Percentiles rank a stretch among this genome's conserved stretches.
These are phyloP conservation scores for Didymella pomorum DNA, from an alignment of 2,329 filamentous ascomycete species.

Conservation along the genomic window DNA sequence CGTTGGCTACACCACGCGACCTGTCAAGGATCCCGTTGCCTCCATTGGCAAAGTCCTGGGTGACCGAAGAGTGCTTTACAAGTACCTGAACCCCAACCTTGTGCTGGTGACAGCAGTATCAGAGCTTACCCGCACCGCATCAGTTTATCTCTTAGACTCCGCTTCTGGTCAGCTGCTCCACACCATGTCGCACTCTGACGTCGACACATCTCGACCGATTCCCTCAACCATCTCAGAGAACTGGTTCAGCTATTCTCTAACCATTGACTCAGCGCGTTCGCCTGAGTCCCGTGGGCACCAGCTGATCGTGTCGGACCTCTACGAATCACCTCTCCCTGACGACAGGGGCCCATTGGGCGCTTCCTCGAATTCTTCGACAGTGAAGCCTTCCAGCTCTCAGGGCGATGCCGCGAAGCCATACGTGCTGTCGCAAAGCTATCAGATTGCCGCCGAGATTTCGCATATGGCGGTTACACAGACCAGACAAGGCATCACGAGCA, in stretches of 20 bases:
- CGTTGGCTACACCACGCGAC: constrained; percentile 70
- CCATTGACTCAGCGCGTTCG: constrained; percentile 61
- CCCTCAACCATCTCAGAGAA: constrained; percentile 87
- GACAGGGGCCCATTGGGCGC: constrained; percentile 81
- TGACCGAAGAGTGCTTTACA: constrained; percentile 93
- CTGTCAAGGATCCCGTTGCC: constrained; percentile 83
- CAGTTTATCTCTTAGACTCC: constrained; percentile 83
- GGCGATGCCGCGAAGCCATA: constrained; percentile 71
- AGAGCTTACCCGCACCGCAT: constrained; percentile 66
- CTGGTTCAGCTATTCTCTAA: constrained; percentile 89
- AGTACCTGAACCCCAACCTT: constrained; percentile 91
- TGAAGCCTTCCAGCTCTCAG: constrained; percentile 68
- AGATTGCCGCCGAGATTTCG: constrained; percentile 80
- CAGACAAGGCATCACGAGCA: constrained; percentile 86
- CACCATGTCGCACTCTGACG: constrained; percentile 72
- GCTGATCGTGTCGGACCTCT: constrained; percentile 85
- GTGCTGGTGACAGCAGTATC: constrained; percentile 76
- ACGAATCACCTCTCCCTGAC: constrained; percentile 83
- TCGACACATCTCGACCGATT: constrained; percentile 78
- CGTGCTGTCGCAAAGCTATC: constrained; percentile 79
- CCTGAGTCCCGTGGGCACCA: constrained; percentile 78
- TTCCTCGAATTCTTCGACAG: constrained; percentile 76
- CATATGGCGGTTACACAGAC: constrained; percentile 87
- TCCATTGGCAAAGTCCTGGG: constrained; percentile 95
- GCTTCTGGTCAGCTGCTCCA: constrained; percentile 83